phyloP scores from a whole-genome alignment of 805 yeast species.

The Candida xyloterini region DNA sequence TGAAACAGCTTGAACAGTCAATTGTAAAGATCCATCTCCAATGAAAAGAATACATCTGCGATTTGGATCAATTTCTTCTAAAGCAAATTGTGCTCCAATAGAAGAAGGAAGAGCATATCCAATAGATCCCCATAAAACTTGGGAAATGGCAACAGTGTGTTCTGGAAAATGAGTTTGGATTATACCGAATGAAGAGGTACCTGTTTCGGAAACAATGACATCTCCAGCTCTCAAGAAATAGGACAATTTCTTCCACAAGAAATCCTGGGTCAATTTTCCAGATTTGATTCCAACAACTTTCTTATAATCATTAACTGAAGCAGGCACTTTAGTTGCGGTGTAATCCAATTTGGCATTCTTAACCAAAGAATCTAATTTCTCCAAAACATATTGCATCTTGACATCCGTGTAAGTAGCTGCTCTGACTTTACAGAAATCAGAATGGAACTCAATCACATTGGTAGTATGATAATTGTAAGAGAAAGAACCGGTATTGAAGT shows the following conservation, averaged over 20 bases:
- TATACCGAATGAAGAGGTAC: conserved; percentile 74
- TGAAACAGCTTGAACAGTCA: conserved; percentile 71
- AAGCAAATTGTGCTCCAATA: conserved; percentile 66
- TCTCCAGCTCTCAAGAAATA: conserved; percentile 66
- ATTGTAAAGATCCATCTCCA: conserved; percentile 76
- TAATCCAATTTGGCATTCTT: conserved; percentile 36
- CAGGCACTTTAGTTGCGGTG: conserved; percentile 55
- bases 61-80: conserved; percentile 57
- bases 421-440: conserved; percentile 68
- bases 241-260: conserved; percentile 65
- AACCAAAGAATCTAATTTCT: conserved; percentile 39
- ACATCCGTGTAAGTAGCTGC: conserved; percentile 70
- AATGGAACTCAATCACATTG: conserved; percentile 76
- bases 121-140: conserved; percentile 74
- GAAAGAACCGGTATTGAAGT: conserved; percentile 88
- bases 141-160: conserved; percentile 63
- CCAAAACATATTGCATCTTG: conserved; percentile 60
- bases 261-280: conserved; percentile 54
- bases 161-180: conserved; percentile 63
- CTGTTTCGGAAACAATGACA: conserved; percentile 67
- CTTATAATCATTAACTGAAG: conserved; percentile 35
- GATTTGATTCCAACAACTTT: conserved; percentile 43
- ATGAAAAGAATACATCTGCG: conserved; percentile 65
- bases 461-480: conserved; percentile 71
- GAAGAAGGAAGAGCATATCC: conserved; percentile 70